phyloP scores from a whole-genome alignment of 2,329 filamentous ascomycete genomes.

The Scedosporium minutisporum region DNA sequence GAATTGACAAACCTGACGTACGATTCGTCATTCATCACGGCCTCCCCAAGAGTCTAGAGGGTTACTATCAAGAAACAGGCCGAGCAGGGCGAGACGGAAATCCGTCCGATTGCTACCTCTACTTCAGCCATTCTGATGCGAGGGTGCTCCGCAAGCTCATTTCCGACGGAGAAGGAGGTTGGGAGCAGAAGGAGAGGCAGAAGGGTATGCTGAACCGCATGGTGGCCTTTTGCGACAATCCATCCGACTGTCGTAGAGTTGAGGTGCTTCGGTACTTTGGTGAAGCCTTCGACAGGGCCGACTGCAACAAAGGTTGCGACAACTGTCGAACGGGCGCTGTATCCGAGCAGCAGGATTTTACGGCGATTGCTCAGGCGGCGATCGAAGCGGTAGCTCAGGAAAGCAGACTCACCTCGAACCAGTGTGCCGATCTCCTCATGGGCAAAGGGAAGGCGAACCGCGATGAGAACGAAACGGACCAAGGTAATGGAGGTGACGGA shows the following conservation, averaged over 20 bases:
- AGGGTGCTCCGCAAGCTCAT: constrained; percentile 71
- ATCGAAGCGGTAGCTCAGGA: constrained; percentile 54
- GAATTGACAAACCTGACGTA: constrained; percentile 97
- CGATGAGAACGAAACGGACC: neutral
- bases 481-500: constrained; percentile 6
- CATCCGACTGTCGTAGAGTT: constrained; percentile 73
- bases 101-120: constrained; percentile 80
- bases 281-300: constrained; percentile 62
- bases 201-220: constrained; percentile 77
- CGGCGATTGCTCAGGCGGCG: constrained; percentile 60
- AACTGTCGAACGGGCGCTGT: constrained; percentile 69
- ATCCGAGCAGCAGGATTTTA: constrained; percentile 70
- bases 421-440: constrained; percentile 76
- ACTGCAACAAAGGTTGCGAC: constrained; percentile 73
- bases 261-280: constrained; percentile 93
- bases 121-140: constrained; percentile 73
- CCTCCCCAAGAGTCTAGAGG: constrained; percentile 89
- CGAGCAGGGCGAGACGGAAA: constrained; percentile 87
- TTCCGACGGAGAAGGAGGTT: constrained; percentile 63
- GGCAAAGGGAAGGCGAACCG: constrained; percentile 38
- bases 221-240: constrained; percentile 81
- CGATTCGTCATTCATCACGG: constrained; percentile 92
- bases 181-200: constrained; percentile 75
- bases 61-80: constrained; percentile 97
- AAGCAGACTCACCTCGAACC: constrained; percentile 57